A percentile compares a stretch with the other conserved stretches of the same genome.
Evolutionary conservation across 371 early-diverging fungal genomes (phyloP).

Genomic region (Mortierella sp.): DNA sequence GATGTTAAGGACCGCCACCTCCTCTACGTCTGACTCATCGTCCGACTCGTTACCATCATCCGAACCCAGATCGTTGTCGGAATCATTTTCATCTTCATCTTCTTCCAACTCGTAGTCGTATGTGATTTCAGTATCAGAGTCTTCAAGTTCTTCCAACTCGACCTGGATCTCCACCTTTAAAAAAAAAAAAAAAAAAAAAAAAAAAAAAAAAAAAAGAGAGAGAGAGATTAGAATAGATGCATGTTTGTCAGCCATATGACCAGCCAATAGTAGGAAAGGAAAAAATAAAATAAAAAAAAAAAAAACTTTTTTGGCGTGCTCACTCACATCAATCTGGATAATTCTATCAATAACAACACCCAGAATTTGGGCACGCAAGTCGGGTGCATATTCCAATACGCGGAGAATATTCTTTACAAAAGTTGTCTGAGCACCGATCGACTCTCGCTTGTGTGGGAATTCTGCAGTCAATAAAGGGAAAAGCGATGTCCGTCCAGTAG

Average conservation of each 20-base stretch:
- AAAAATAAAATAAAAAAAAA: slow-evolving; percentile 5
- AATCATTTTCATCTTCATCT: slow-evolving; percentile 43
- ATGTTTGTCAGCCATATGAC: not conserved
- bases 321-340: slow-evolving; percentile 87
- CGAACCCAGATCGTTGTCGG: slow-evolving; percentile 29
- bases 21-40: slow-evolving; percentile 41
- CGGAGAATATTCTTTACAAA: slow-evolving; percentile 82
- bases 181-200: not conserved
- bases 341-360: slow-evolving; percentile 81
- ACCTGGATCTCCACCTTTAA: slow-evolving; percentile 88
- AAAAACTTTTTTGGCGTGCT: not conserved
- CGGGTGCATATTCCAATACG: slow-evolving; percentile 80
- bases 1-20: slow-evolving; percentile 60
- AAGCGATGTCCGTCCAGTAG: slow-evolving; percentile 79
- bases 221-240: not conserved
- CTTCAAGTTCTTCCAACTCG: slow-evolving; percentile 91
- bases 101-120: slow-evolving; percentile 59
- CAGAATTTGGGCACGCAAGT: slow-evolving; percentile 78
- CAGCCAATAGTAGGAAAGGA: not conserved
- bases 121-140: slow-evolving; percentile 69
- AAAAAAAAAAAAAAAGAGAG: not conserved
- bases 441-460: slow-evolving; percentile 84
- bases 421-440: slow-evolving; percentile 69
- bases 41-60: slow-evolving; percentile 49
- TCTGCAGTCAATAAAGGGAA: slow-evolving; percentile 68